Percentiles rank a stretch among this genome's conserved stretches.
phyloP scores from a whole-genome alignment of 768 basidiomycete genomes.

The Lactarius sp. region DNA sequence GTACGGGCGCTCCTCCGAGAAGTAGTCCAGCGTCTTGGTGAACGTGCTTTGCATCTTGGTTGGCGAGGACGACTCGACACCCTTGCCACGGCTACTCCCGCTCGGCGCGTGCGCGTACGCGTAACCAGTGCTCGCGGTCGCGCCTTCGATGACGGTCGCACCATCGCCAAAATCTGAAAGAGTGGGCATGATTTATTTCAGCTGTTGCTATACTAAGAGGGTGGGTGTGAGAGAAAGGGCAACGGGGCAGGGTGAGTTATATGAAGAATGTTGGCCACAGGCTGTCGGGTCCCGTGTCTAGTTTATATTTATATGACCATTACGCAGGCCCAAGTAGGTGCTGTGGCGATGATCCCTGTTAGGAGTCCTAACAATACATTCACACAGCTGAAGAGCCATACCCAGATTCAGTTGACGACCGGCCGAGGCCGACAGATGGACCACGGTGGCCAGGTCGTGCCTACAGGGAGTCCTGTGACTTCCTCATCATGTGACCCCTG shows the following conservation, averaged over 20 bases:
- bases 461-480: too few species aligned
- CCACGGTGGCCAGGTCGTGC: too few species aligned
- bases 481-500: too few species aligned
- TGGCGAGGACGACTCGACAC: not conserved
- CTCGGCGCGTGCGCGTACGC: not conserved
- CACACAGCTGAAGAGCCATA: too few species aligned
- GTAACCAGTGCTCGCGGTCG: not conserved
- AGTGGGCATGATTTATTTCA: slow-evolving; percentile 4
- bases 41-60: not conserved
- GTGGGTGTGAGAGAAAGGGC: not conserved
- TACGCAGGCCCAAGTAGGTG: not conserved
- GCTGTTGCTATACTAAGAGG: not conserved
- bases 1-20: slow-evolving; percentile 57
- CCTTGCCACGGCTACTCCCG: slow-evolving; percentile 6
- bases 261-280: too few species aligned
- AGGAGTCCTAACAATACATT: too few species aligned
- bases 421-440: too few species aligned
- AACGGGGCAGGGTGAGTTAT: not conserved
- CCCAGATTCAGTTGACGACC: too few species aligned
- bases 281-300: too few species aligned
- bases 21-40: slow-evolving; percentile 23
- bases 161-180: slow-evolving; percentile 15
- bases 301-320: too few species aligned
- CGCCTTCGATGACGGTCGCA: slow-evolving; percentile 8
- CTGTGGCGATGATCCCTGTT: too few species aligned